Evolutionary conservation across 139 green algal species (phyloP).

Genomic region (Haematococcus sp.): DNA sequence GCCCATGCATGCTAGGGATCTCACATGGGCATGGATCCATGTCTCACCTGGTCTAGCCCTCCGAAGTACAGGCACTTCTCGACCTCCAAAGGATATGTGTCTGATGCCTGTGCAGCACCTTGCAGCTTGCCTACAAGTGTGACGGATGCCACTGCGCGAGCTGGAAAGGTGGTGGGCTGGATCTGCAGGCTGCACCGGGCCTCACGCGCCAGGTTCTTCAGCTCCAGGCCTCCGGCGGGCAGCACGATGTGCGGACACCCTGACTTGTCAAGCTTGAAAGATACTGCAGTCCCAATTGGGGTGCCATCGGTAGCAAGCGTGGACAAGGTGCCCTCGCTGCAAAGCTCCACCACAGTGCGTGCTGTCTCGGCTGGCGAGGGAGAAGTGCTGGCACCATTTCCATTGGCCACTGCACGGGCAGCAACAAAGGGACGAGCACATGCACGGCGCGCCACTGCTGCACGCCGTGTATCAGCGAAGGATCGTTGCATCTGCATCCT

Average conservation of each 20-base stretch:
- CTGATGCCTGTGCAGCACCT: not conserved
- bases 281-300: slow-evolving; percentile 78
- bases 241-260: slow-evolving; percentile 73
- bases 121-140: slow-evolving; percentile 70
- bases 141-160: slow-evolving; percentile 67
- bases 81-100: slow-evolving; percentile 25
- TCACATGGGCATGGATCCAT: not conserved
- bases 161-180: slow-evolving; percentile 68
- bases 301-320: slow-evolving; percentile 55
- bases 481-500: too few species aligned
- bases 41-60: slow-evolving; percentile 45
- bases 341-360: slow-evolving; percentile 68
- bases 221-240: slow-evolving; percentile 63
- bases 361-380: too few species aligned
- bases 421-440: too few species aligned
- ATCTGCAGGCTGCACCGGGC: slow-evolving; percentile 76
- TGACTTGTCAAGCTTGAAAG: slow-evolving; percentile 71
- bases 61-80: slow-evolving; percentile 55
- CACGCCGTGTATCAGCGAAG: too few species aligned
- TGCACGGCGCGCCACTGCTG: too few species aligned
- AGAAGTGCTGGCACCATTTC: too few species aligned
- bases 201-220: slow-evolving; percentile 62
- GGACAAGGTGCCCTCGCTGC: slow-evolving; percentile 70
- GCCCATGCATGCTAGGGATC: not conserved
- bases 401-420: too few species aligned